Base-by-base conservation (phyloP, 805 yeast species). In the Hanseniaspora clermontiae region DNA sequence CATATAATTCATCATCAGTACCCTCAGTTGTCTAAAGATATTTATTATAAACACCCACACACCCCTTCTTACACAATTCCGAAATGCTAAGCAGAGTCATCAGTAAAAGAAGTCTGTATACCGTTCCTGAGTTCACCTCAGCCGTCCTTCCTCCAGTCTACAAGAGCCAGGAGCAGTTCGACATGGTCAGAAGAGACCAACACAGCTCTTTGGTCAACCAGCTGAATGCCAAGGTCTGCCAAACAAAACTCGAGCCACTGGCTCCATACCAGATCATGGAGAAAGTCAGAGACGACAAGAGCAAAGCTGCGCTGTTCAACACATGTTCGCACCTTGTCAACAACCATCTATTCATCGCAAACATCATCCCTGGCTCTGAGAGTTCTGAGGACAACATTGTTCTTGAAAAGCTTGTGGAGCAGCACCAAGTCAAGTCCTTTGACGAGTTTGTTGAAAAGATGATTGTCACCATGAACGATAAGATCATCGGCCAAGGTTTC, bases 281-380 rank as follows among this genome's bases (percentile, higher is more conserved):
- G 58, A 77, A 81, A 61, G 80, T 93, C 0, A 84, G 89, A 3
- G 77, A 78, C 63, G 78, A 80, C 60, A 74, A 85, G 34, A 78
- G 81, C 34, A 78, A 79, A 63, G 82, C 89, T 37, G 78, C 79
- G 56, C 60, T 68, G n/a, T 90, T 83, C 75, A 93, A 90, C 70
- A 80, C 77, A 65, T 97, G 97, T 2, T 86, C 96, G 5, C 95
- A 86, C 67, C 82, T 89, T 2, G 91, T 86, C 72, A 90, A 89
- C 71, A 93, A 93, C 72, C 98, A 91, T 70, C 76, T 93, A 51
- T 88, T 85, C 64, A 82, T 89, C 65, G 80, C 84, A 67, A 85
- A 84, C 57, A 66, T 69, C 36, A 31, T 64, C 15, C 69, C 69
- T 3, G 17, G 38, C 9, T 32, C 55, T 5, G 37, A 19, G 20